Base-by-base conservation (phyloP, 169 alveolate genomes). In the Plasmodium ovale region DNA sequence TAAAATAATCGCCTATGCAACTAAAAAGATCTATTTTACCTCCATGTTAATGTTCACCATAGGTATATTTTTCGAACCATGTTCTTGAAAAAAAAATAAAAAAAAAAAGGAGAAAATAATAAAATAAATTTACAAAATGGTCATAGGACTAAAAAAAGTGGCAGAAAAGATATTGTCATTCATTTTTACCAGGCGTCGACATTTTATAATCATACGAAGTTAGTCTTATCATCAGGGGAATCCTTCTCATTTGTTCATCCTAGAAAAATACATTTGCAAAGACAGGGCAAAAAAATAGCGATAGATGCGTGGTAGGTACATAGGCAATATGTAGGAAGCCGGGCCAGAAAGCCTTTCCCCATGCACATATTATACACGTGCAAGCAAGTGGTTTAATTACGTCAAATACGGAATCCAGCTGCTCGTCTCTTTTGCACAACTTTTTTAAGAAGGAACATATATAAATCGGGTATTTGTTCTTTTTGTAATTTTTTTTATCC, bases 401-500 rank as follows among this genome's bases (percentile, higher is more conserved):
- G 21, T 64, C 31, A 56, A 79, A 47, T 59, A 79, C 37, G 33
- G 89, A 62, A 16, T 19, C 27, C 60, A 79, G 33, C 14, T 33
- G 31, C 79, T 54, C 35, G 7, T 79, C 82, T 23, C 82, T 56
- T n/a, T 37, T 79, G 21, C 64, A 79, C 54, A 79, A 56, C 39
- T 79, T 79, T 56, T 62, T 65, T 44, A 79, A 79, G 53, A 79
- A 79, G 25, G 89, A 79, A 27, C 89, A 79, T 44, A 79, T 37
- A n/a, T 79, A 79, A 16, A 79, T 19, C 21, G 89, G 89, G 27
- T 79, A 79, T 51, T 19, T 51, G 23, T 39, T 29, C 14, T 25
- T 64, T 51, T 79, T 56, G 33, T 64, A 31, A 49, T 79, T 51
- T 69, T 79, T 70, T 6, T 64, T 79, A 3, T 58, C 33, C 35